These are phyloP conservation scores for Phlegmacium glaucopus DNA, from an alignment of 768 basidiomycete species.

Conservation along the genomic window DNA sequence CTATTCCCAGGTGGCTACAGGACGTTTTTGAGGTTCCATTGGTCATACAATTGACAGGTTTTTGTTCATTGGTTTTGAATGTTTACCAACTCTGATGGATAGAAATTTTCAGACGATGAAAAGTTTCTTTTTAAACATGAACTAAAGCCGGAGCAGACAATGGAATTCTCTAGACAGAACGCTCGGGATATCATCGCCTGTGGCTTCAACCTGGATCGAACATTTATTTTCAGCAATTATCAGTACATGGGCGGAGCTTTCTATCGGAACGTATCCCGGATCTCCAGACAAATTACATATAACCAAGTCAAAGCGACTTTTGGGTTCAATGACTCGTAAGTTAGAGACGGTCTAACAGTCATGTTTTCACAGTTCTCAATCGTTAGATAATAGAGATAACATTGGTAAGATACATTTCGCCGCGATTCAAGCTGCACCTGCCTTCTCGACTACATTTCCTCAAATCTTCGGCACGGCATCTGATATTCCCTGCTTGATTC, in stretches of 20 bases:
- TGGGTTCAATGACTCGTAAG: conserved; percentile 94
- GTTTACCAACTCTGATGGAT: not conserved
- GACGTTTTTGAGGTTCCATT: conserved; percentile 93
- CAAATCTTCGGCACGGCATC: conserved; percentile 87
- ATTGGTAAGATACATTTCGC: conserved; percentile 98
- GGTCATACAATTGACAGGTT: conserved; percentile 94
- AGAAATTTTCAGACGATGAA: conserved; percentile 73
- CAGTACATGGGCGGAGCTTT: conserved; percentile 89
- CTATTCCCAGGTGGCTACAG: conserved; percentile 79
- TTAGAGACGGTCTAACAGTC: conserved; percentile 9
- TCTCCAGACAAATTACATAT: conserved; percentile 89
- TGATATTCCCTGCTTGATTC: conserved; percentile 91
- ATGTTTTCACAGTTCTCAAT: not conserved
- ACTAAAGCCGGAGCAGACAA: conserved; percentile 85
- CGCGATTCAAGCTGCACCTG: conserved; percentile 91
- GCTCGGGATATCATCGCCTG: conserved; percentile 97
- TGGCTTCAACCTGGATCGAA: conserved; percentile 87
- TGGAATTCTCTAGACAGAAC: conserved; percentile 77
- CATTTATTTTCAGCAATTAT: conserved; percentile 95
- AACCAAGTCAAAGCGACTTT: conserved; percentile 95
- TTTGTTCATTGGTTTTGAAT: conserved; percentile 8
- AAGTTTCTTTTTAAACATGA: conserved; percentile 98
- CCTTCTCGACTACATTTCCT: conserved; percentile 98
- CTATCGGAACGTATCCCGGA: conserved; percentile 91
- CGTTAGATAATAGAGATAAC: conserved; percentile 71